Base-by-base conservation (phyloP, 2,329 filamentous ascomycete species). In the Geosmithia morbida region DNA sequence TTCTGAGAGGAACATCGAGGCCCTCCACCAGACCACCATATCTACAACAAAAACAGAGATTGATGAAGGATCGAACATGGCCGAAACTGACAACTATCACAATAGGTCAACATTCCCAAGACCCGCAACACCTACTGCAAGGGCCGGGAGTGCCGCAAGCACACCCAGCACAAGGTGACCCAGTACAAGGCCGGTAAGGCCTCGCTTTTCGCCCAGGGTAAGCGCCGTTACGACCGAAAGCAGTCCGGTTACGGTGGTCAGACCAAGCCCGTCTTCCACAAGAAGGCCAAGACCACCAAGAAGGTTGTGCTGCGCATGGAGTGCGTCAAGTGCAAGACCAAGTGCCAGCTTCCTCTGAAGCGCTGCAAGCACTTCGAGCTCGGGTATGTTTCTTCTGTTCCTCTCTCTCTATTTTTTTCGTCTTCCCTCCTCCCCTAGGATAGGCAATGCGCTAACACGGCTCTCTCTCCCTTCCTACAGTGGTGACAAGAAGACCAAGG, bases 401-500 rank as follows among this genome's bases (percentile, higher is more conserved):
- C 14, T 20, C 7, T 7, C 37, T 8, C 40, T 10, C 40, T n/a
- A n/a, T n/a, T n/a, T n/a, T n/a, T n/a, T n/a, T n/a, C n/a, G n/a
- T n/a, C n/a, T n/a, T 41, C 19, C 13, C 10, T 42, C 43, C 16
- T 8, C 11, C 19, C 19, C 43, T 16, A 8, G 22, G 4, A 30
- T 30, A 6, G 8, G 8, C 29, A 7, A n/a, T 33, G 5, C 26
- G 20, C 46, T 77, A 66, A 77, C 62, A 26, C 22, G 8, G 4
- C 22, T 26, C 45, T 49, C 50, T 37, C 45, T 49, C 51, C n/a
- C 52, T 54, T 56, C 54, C 49, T 59, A 63, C 61, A 94, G 92
- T 83, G 92, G 92, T 82, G 92, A 98, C 85, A 98, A 98, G 89
- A 98, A 98, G 87, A 98, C 92, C 65, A 98, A 98, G 88, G 92